Evolutionary conservation across 306 rosid genomes (phyloP).

Genomic region (Prinsepia uniflora): DNA sequence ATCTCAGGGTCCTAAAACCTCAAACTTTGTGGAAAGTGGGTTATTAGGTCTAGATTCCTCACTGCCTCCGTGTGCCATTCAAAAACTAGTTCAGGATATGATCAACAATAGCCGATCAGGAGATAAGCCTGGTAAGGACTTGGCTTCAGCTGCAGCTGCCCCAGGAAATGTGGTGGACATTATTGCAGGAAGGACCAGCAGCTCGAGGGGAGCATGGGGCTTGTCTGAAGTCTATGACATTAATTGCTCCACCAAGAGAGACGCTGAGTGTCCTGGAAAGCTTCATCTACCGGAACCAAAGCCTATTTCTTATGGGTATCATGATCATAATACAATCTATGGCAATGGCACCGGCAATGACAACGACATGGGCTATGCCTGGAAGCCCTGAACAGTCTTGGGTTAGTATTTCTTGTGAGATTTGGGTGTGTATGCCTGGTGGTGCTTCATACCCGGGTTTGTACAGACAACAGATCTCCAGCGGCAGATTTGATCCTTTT

Average conservation of each 20-base stretch:
- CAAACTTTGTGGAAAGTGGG: slow-evolving; percentile 14
- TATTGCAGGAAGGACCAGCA: slow-evolving; percentile 6
- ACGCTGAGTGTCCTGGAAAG: slow-evolving; percentile 5
- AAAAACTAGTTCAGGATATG: slow-evolving; percentile 24
- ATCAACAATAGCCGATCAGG: slow-evolving; percentile 14
- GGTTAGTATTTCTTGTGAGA: neutral
- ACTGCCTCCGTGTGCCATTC: slow-evolving; percentile 3
- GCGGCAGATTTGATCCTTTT: neutral
- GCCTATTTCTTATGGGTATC: neutral
- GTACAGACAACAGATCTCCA: slow-evolving; percentile 4
- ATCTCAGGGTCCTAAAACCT: slow-evolving; percentile 15
- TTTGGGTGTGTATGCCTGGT: neutral
- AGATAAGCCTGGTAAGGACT: neutral
- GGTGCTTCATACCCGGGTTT: neutral
- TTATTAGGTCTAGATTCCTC: slow-evolving; percentile 8
- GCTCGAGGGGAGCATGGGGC: slow-evolving; percentile 6
- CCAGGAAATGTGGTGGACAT: slow-evolving; percentile 4
- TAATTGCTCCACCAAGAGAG: slow-evolving; percentile 9
- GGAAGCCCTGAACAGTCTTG: slow-evolving; percentile 11
- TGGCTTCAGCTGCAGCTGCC: slow-evolving; percentile 5
- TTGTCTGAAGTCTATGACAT: neutral
- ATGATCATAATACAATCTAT: neutral
- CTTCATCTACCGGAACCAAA: slow-evolving; percentile 2
- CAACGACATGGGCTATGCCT: slow-evolving; percentile 1
- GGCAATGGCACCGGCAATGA: neutral